Base-by-base conservation (phyloP, 2,329 filamentous ascomycete species). In the Pseudocercospora musae region DNA sequence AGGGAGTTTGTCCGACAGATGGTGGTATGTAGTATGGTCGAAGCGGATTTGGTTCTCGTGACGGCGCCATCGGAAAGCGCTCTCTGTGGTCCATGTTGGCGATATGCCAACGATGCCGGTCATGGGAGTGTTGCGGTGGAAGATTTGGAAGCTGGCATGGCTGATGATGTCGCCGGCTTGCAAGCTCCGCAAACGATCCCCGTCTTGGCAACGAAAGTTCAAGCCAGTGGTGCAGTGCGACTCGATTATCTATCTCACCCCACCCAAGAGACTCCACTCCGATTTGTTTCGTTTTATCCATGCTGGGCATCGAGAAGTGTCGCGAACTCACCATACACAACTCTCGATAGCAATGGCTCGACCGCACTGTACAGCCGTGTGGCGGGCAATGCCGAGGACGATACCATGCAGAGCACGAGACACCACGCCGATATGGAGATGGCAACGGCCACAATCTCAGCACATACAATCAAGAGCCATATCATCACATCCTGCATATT, bases 1-100 rank as follows among this genome's bases (percentile, higher is more conserved):
- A 64, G 25, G 18, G 44, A 13, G 57, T 10, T 7, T 66, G 59
- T 33, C 67, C 67, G 62, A 89, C 87, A 2, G 87, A 87, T 2
- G 88, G 87, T 49, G 88, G 88, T 64, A 88, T 86, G 74, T 90
- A 89, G 78, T 90, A 90, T 25, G 88, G 88, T 66, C 88, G 82
- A 60, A 90, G 79, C 63, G 88, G 88, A 70, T 90, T 90, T 15
- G 80, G 80, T 69, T 81, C 79, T 69, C 78, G 75, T 59, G 78
- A 80, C 58, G 79, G 75, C 53, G 78, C 73, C 77, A 80, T 79
- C 27, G 70, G 68, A 31, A 73, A 72, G 58, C 64, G 68, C 33
- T 71, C 70, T 54, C 55, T 63, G 48, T 62, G 53, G 46, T 63
- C 61, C 61, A 63, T 63, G 40, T 37, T 46, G 23, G 52, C 52